Percentiles rank a stretch among this genome's conserved stretches.
These are phyloP conservation scores for Ceratocystis ficicola DNA, from an alignment of 2,329 filamentous ascomycete species.

Conservation along the genomic window DNA sequence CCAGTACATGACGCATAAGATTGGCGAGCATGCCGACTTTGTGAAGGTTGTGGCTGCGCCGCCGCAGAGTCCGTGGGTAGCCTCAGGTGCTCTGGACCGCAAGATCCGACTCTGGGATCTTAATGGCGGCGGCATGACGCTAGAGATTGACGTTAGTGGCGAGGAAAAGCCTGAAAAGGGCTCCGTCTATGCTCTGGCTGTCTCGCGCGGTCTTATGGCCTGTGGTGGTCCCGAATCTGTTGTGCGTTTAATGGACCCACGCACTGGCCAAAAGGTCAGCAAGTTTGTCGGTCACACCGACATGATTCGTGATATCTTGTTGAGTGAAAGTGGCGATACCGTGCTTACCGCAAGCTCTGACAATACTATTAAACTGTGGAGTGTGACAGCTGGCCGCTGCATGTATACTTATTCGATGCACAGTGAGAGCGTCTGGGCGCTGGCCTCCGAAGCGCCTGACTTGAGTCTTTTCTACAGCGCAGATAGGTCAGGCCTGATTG, in stretches of 20 bases:
- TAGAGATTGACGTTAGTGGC: slow-evolving; percentile 74
- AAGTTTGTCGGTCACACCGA: slow-evolving; percentile 96
- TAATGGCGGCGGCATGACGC: slow-evolving; percentile 68
- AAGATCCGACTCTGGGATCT: slow-evolving; percentile 92
- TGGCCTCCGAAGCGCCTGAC: slow-evolving; percentile 77
- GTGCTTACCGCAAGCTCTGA: slow-evolving; percentile 92
- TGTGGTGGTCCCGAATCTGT: slow-evolving; percentile 91
- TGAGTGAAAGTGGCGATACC: slow-evolving; percentile 78
- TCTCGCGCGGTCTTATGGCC: slow-evolving; percentile 67
- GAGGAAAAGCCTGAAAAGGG: slow-evolving; percentile 82
- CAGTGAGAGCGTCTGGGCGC: slow-evolving; percentile 92
- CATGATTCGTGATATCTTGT: slow-evolving; percentile 80
- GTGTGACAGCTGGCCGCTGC: slow-evolving; percentile 83
- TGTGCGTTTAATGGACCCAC: slow-evolving; percentile 82
- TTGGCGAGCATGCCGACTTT: slow-evolving; percentile 90
- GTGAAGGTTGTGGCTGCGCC: slow-evolving; percentile 87
- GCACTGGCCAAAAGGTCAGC: slow-evolving; percentile 77
- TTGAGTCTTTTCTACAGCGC: slow-evolving; percentile 88
- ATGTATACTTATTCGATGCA: slow-evolving; percentile 99
- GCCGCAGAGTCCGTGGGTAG: slow-evolving; percentile 59
- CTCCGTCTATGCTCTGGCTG: slow-evolving; percentile 82
- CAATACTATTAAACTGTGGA: slow-evolving; percentile 97
- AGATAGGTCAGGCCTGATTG: slow-evolving; percentile 84
- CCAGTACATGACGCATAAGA: slow-evolving; percentile 47
- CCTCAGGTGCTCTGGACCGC: slow-evolving; percentile 83